Conservation (phyloP, 129 eudicot genomes). For the Tagetes patula region DNA sequence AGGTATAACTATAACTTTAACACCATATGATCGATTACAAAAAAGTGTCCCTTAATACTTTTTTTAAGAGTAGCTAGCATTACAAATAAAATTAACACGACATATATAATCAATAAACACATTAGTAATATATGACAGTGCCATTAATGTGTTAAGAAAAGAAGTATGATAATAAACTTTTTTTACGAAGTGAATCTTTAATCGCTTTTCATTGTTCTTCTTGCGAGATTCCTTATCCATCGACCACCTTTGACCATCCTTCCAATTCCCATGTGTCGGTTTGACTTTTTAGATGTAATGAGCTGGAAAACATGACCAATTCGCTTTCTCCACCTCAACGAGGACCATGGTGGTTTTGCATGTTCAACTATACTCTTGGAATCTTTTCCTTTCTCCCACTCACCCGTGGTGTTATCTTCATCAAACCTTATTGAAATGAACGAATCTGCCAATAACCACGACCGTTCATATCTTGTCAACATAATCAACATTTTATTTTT, state of each 20-base stretch:
- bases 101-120: not conserved
- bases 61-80: not conserved
- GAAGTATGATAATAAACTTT: conserved; percentile 9
- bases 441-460: conserved; percentile 47
- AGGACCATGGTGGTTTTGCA: conserved; percentile 37
- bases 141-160: not conserved
- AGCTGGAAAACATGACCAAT: conserved; percentile 78
- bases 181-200: conserved; percentile 16
- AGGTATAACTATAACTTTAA: too few relatives aligned
- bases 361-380: conserved; percentile 70
- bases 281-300: conserved; percentile 60
- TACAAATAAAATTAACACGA: not conserved
- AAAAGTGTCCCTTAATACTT: not conserved
- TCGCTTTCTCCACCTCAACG: conserved; percentile 82
- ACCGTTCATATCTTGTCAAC: not conserved
- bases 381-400: conserved; percentile 70
- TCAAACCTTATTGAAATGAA: conserved; percentile 86
- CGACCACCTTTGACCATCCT: conserved; percentile 53
- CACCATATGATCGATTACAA: not conserved
- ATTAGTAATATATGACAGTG: not conserved
- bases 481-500: not conserved
- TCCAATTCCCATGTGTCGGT: conserved; percentile 50
- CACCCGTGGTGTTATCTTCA: conserved; percentile 57
- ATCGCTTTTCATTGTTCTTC: conserved; percentile 42
- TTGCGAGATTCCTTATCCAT: conserved; percentile 55